A percentile compares a stretch with the other conserved stretches of the same genome.
phyloP scores from a whole-genome alignment of 257 asterid genomes.

The Nicotiana knightiana region DNA sequence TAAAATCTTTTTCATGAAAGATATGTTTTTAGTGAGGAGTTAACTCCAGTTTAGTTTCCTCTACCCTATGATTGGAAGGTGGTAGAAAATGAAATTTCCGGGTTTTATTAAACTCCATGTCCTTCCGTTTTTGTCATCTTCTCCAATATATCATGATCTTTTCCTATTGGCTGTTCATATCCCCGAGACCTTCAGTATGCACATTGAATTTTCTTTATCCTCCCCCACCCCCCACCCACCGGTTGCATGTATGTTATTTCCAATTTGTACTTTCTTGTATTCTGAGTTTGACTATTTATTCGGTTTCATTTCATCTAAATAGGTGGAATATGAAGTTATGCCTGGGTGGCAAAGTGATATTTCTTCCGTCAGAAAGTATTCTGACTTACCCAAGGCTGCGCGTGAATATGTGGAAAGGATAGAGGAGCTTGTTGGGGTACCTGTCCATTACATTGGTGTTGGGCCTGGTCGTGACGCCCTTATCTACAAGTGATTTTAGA shows the following conservation, averaged over 20 bases:
- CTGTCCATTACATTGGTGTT: conserved; percentile 76
- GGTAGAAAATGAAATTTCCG: background rate
- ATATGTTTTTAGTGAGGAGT: background rate
- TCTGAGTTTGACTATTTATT: background rate
- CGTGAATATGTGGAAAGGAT: conserved; percentile 70
- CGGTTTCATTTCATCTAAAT: conserved; percentile 3
- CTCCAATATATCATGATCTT: background rate
- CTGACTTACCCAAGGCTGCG: conserved; percentile 79
- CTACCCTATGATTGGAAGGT: background rate
- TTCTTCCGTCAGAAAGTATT: conserved; percentile 64
- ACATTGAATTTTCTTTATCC: background rate
- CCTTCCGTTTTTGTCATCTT: background rate
- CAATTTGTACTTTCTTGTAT: background rate
- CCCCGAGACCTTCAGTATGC: background rate
- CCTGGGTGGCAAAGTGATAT: conserved; percentile 85
- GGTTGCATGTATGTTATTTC: background rate
- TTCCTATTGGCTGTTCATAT: background rate
- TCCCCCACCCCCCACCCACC: background rate
- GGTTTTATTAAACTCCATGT: background rate
- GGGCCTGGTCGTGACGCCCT: conserved; percentile 98
- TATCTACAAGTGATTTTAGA: conserved; percentile 55
- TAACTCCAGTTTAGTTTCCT: background rate
- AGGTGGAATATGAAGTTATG: conserved; percentile 85
- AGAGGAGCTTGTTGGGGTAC: conserved; percentile 81
- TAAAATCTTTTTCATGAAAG: background rate